A percentile compares a stretch with the other conserved stretches of the same genome.
phyloP scores from a whole-genome alignment of 2,329 filamentous ascomycete species.

The Alternaria incomplexa region DNA sequence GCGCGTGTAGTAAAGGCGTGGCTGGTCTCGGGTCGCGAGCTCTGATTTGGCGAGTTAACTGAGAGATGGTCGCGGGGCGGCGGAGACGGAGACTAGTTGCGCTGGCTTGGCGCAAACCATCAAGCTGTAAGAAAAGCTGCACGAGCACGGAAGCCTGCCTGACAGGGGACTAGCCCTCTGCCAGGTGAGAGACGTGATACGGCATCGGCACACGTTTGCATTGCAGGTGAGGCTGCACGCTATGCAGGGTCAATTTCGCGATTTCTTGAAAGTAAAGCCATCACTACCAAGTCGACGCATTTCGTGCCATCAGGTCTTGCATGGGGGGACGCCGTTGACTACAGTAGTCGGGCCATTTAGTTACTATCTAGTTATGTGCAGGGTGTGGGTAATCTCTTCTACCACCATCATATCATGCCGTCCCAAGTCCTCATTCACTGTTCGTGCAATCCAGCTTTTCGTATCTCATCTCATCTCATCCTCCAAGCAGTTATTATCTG shows the following conservation, averaged over 20 bases:
- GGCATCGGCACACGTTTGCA: not conserved
- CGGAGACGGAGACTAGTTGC: slow-evolving; percentile 11
- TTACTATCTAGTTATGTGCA: slow-evolving; percentile 48
- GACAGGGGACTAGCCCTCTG: slow-evolving; percentile 2
- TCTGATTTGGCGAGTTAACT: slow-evolving; percentile 24
- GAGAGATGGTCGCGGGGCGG: slow-evolving; percentile 18
- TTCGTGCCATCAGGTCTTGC: not conserved
- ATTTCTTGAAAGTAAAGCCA: not conserved
- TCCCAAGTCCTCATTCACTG: slow-evolving; percentile 34
- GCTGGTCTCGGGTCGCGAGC: slow-evolving; percentile 27
- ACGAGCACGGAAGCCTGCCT: slow-evolving; percentile 1
- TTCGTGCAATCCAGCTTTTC: slow-evolving; percentile 32
- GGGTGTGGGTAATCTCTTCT: slow-evolving; percentile 35
- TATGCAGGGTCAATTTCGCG: not conserved
- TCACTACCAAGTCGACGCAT: not conserved
- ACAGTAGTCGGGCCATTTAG: slow-evolving; percentile 32
- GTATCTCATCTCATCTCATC: slow-evolving; percentile 4
- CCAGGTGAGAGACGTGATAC: not conserved
- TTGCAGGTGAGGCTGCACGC: not conserved
- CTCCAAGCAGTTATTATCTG: slow-evolving; percentile 13
- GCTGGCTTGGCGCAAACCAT: slow-evolving; percentile 22
- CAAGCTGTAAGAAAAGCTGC: slow-evolving; percentile 11
- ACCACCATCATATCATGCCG: slow-evolving; percentile 36
- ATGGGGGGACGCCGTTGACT: slow-evolving; percentile 25
- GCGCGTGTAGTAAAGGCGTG: slow-evolving; percentile 24